Evolutionary conservation across 129 eudicot genomes (phyloP), one percentile per base, ranked within the genome.

Genomic region (Erigeron canadensis): DNA sequence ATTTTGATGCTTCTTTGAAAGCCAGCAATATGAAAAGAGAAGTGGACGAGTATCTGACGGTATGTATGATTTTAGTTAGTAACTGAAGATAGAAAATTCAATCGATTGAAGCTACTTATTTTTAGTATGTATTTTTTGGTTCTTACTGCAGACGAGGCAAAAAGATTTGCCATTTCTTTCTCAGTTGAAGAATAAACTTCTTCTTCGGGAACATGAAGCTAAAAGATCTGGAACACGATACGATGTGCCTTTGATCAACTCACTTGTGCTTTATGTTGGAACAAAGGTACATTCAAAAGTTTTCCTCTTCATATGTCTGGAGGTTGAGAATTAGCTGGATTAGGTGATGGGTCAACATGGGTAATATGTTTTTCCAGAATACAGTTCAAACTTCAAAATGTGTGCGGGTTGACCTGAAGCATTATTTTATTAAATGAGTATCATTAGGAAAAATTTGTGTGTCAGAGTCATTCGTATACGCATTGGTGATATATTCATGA

Each of bases 231-330:
- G 98, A 77, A 93, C 92, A 53, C 87, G 95, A n/a, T 87, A 93
- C 75, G 89, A 89, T 76, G 98, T 89, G 53, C 98, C 96, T 46
- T 77, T 93, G 56, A 93, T 93, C 72, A 93, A 89, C 73, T 93
- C 98, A 65, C 92, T 89, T 63, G 98, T 93, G 43, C 96, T 93
- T 38, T 89, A 93, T 66, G 96, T 93, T 59, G 98, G 98, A 51
- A 81, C 78, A 86, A 95, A 93, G 88, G 98, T 93, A 44, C 38
- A 17, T 17, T 43, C 62, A 48, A 23, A 48, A 28, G 0, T 16
- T 53, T 53, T 2, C 16, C 58, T 53, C 22, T n/a, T 54, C 11
- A 15, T 13, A 54, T 18, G 1, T 54, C 10, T 54, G 7, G 23
- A 54, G 23, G 8, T 48, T 7, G 55, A 1, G 12, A 54, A 54